Evolutionary conservation across 2,329 filamentous ascomycete species (phyloP).

Genomic region (Botryotinia globosa): DNA sequence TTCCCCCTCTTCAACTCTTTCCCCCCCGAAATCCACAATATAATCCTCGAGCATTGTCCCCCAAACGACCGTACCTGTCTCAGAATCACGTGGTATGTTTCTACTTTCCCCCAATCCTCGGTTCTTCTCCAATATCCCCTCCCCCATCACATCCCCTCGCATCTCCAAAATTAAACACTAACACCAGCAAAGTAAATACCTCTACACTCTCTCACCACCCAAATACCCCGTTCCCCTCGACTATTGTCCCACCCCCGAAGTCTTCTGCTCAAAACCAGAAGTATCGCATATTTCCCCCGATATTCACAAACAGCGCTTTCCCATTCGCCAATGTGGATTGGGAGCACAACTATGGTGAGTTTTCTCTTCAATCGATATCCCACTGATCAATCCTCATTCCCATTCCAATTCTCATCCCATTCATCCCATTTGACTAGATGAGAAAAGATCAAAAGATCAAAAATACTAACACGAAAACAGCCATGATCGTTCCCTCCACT

Average conservation of each 20-base stretch:
- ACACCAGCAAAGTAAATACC: constrained; percentile 26
- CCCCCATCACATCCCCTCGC: neutral
- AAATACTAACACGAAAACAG: neutral
- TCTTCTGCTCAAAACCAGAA: constrained; percentile 19
- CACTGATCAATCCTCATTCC: neutral
- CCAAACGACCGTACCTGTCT: constrained; percentile 33
- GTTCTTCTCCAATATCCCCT: too few species aligned
- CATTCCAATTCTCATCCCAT: too few species aligned
- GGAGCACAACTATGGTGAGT: neutral
- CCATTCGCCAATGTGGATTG: neutral
- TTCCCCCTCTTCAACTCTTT: constrained; percentile 21
- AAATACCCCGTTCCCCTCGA: constrained; percentile 22
- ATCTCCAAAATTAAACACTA: neutral
- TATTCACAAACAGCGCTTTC: neutral
- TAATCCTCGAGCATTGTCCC: constrained; percentile 30
- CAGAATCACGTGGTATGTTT: constrained; percentile 33
- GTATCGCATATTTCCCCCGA: neutral
- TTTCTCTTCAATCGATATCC: neutral
- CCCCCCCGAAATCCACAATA: constrained; percentile 31
- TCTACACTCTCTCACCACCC: constrained; percentile 26
- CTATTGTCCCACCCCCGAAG: constrained; percentile 14
- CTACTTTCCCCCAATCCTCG: constrained; percentile 26
- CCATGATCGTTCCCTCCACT: neutral
- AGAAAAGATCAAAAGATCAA: too few species aligned
- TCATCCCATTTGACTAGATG: neutral